A percentile compares a stretch with the other conserved stretches of the same genome.
These are phyloP conservation scores for Fraxinus latifolia DNA, from an alignment of 305 asterid species.

Conservation along the genomic window DNA sequence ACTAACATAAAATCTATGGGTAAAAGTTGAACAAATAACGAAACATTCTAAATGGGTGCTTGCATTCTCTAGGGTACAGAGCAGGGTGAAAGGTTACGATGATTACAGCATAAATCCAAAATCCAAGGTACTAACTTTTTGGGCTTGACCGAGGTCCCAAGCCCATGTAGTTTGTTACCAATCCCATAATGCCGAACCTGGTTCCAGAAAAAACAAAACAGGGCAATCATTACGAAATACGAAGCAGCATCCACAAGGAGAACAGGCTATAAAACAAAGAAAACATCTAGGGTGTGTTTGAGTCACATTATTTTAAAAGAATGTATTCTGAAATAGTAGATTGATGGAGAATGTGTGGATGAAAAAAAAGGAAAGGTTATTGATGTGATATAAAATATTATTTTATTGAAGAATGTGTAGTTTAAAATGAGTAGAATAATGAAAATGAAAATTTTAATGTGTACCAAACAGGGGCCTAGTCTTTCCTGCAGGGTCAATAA, in stretches of 20 bases:
- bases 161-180: slow-evolving; percentile 54
- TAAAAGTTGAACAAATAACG: not conserved
- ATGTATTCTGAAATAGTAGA: too few relatives aligned
- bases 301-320: too few relatives aligned
- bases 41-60: not conserved
- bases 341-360: too few relatives aligned
- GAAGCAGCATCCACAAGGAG: not conserved
- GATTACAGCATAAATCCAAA: not conserved
- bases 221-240: not conserved
- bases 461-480: too few relatives aligned
- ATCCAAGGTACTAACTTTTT: slow-evolving; percentile 17
- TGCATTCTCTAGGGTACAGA: not conserved
- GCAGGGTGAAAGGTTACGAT: not conserved
- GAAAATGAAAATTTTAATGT: too few relatives aligned
- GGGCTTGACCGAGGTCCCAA: slow-evolving; percentile 41
- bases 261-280: not conserved
- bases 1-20: not conserved
- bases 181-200: slow-evolving; percentile 58
- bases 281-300: too few relatives aligned
- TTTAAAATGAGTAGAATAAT: too few relatives aligned
- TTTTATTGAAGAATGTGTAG: too few relatives aligned
- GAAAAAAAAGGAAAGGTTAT: too few relatives aligned
- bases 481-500: not conserved
- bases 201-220: not conserved
- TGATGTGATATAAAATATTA: too few relatives aligned